Percentiles rank a stretch among this genome's conserved stretches.
phyloP scores from a whole-genome alignment of 1,139 yeast species.

The Spencermartinsiella ligniputridi region DNA sequence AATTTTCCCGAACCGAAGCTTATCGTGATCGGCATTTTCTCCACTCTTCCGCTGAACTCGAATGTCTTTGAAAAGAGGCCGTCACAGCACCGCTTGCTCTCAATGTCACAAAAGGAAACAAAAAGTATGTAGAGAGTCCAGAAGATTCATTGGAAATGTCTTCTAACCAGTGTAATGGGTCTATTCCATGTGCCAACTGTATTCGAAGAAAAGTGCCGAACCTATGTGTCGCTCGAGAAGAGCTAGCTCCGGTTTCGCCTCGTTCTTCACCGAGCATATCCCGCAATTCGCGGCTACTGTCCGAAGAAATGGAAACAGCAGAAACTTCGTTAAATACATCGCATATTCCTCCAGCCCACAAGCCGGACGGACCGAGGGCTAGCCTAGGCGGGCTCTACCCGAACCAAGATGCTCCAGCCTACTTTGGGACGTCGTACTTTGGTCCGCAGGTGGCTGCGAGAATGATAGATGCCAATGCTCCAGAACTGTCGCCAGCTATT shows the following conservation, averaged over 20 bases:
- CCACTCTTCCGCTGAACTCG: too few species aligned
- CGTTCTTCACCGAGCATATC: too few species aligned
- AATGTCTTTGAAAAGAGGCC: too few species aligned
- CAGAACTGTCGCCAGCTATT: conserved; percentile 2
- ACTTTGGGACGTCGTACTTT: conserved; percentile 6
- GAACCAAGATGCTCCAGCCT: conserved; percentile 3
- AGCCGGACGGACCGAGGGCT: neutral
- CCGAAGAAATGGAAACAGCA: too few species aligned
- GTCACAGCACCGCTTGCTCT: conserved; percentile 1
- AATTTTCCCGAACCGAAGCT: too few species aligned
- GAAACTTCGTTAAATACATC: too few species aligned
- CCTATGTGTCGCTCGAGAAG: neutral
- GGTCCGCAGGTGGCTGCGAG: conserved; percentile 7
- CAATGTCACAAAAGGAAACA: conserved; percentile 1
- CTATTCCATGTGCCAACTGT: neutral
- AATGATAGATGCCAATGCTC: conserved; percentile 6
- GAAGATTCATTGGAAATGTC: too few species aligned
- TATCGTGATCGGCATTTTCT: too few species aligned
- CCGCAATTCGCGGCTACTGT: too few species aligned
- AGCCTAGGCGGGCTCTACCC: neutral
- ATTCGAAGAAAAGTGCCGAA: neutral
- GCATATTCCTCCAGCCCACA: too few species aligned
- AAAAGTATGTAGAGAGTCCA: neutral
- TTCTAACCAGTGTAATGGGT: neutral
- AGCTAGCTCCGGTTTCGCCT: too few species aligned